phyloP scores from a whole-genome alignment of 2,329 filamentous ascomycete species.

The Hypocreales sp. region DNA sequence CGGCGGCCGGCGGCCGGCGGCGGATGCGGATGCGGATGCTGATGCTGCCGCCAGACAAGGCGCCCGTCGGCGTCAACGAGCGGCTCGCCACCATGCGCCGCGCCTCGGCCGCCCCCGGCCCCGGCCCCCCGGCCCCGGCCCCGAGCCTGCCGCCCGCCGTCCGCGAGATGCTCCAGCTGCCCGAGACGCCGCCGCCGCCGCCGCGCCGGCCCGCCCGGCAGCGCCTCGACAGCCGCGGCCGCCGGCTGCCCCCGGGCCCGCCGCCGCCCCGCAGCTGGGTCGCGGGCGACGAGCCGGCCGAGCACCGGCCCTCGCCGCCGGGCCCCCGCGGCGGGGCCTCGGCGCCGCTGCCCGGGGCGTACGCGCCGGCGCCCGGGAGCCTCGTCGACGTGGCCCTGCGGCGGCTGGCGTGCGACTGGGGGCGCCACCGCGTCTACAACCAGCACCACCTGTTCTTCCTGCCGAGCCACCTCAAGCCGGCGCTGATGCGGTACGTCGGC shows the following conservation, averaged over 20 bases:
- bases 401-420: slow-evolving; percentile 37
- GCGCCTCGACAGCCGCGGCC: slow-evolving; percentile 28
- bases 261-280: slow-evolving; percentile 43
- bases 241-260: slow-evolving; percentile 40
- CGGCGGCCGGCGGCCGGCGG: no score
- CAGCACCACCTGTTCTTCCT: slow-evolving; percentile 39
- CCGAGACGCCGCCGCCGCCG: slow-evolving; percentile 35
- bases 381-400: slow-evolving; percentile 35
- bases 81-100: slow-evolving; percentile 41
- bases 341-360: slow-evolving; percentile 26
- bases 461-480: slow-evolving; percentile 34
- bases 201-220: slow-evolving; percentile 28
- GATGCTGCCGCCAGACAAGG: slow-evolving; percentile 10
- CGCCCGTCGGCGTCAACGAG: slow-evolving; percentile 37
- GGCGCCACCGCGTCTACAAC: slow-evolving; percentile 37
- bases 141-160: slow-evolving; percentile 45
- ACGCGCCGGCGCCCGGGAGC: slow-evolving; percentile 27
- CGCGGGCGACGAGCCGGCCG: slow-evolving; percentile 7
- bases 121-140: slow-evolving; percentile 14
- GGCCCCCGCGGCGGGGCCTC: slow-evolving; percentile 6
- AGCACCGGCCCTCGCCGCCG: slow-evolving; percentile 10
- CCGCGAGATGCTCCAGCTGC: slow-evolving; percentile 42
- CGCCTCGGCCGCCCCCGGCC: slow-evolving; percentile 16
- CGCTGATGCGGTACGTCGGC: slow-evolving; percentile 35
- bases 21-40: no score